Conservation (phyloP, 129 eudicot species). For the Dittrichia graveolens region DNA sequence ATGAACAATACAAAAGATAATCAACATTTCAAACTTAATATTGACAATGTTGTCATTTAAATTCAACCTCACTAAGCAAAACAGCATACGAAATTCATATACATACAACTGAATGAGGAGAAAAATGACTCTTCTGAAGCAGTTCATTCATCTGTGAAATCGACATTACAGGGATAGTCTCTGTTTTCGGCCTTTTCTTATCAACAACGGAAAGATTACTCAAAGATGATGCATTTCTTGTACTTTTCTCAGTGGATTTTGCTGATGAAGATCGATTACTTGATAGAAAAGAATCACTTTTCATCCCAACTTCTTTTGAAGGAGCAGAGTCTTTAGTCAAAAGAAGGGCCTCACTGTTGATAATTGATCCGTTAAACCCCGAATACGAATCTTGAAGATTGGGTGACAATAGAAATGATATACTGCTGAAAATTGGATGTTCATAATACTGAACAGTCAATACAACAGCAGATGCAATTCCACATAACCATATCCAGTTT, state of each 20-base stretch:
- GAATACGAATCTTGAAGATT: constrained; percentile 16
- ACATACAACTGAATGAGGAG: constrained; percentile 50
- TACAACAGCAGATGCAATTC: constrained; percentile 35
- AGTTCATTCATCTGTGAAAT: constrained; percentile 58
- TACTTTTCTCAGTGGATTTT: background rate
- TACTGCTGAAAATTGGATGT: constrained; percentile 33
- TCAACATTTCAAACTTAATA: constrained; percentile 12
- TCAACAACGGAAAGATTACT: constrained; percentile 11
- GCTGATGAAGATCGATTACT: background rate
- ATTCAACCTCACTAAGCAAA: constrained; percentile 28
- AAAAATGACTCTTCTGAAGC: constrained; percentile 41
- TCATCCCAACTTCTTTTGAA: background rate
- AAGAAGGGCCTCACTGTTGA: background rate
- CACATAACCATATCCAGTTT: constrained; percentile 42
- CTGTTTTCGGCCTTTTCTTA: constrained; percentile 24
- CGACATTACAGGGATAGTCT: constrained; percentile 36
- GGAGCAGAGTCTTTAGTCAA: background rate
- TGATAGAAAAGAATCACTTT: background rate
- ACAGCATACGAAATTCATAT: constrained; percentile 22
- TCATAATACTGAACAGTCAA: constrained; percentile 41
- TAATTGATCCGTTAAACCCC: constrained; percentile 1
- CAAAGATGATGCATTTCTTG: background rate
- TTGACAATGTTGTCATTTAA: constrained; percentile 8
- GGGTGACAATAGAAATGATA: constrained; percentile 33
- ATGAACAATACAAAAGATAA: constrained; percentile 5